phyloP scores from a whole-genome alignment of 257 asterid genomes.

The Nicotiana tabacum region DNA sequence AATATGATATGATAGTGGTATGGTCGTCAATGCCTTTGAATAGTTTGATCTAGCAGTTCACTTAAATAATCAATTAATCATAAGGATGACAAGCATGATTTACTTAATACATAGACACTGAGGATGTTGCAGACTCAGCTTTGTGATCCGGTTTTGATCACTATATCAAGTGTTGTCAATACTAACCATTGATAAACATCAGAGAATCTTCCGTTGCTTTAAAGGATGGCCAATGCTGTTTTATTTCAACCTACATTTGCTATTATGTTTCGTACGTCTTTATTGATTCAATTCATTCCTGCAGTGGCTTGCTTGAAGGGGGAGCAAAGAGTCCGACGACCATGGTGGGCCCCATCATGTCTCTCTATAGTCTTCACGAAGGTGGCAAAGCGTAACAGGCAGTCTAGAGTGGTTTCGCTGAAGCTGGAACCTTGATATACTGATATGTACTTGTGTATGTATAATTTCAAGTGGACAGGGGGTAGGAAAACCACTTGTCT shows the following conservation, averaged over 20 bases:
- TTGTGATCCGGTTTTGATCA: background rate
- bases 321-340: slow-evolving; percentile 85
- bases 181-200: background rate
- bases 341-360: slow-evolving; percentile 98
- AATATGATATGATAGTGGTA: background rate
- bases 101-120: background rate
- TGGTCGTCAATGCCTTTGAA: background rate
- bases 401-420: slow-evolving; percentile 87
- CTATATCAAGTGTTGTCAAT: background rate
- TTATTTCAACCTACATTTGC: background rate
- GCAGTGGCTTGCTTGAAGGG: slow-evolving; percentile 99
- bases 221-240: background rate
- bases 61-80: background rate
- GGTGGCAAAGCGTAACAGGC: slow-evolving; percentile 84
- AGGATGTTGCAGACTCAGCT: background rate
- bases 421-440: slow-evolving; percentile 87
- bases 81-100: background rate
- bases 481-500: slow-evolving; percentile 13
- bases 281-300: background rate
- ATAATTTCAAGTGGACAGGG: slow-evolving; percentile 14
- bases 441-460: slow-evolving; percentile 20
- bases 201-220: background rate
- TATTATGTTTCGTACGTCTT: background rate
- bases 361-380: slow-evolving; percentile 55
- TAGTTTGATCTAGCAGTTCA: background rate